Base-by-base conservation (phyloP, 768 basidiomycete genomes). In the Neoboletus brunneissimus region DNA sequence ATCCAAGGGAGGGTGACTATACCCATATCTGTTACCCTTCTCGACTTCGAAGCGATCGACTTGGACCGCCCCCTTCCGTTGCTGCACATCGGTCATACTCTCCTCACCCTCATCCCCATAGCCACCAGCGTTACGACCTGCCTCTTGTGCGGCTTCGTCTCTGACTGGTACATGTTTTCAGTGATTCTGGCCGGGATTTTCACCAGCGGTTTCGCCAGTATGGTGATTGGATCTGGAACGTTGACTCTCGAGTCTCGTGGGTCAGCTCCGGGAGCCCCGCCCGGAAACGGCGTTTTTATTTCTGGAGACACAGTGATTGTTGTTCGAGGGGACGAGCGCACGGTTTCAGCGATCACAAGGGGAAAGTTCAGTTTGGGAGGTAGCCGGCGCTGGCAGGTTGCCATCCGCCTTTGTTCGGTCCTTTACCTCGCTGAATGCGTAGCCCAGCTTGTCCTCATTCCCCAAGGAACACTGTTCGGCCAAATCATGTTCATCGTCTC, bases 1-100 rank as follows among this genome's bases (percentile, higher is more conserved):
- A 40, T 20, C n/a, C 0, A 4, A 0, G 18, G 38, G 11, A 20
- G n/a, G 9, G n/a, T 5, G 11, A n/a, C 5, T 13, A 4, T 1
- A 10, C 4, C 38, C 10, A 11, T 5, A 2, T 20, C 9, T 11
- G n/a, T 41, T 6, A 41, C 11, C 12, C 40, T 41, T 16, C n/a
- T 41, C 2, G 20, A 41, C 20, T 4, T 22, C 1, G 1, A 6
- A n/a, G 6, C 5, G 11, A 12, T 18, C 10, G 11, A 22, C 18
- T 41, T 41, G 20, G 40, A 41, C 20, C 10, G 20, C 4, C 20
- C 40, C 10, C 10, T 41, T 41, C 40, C 40, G 1, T 20, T 11
- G 11, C 20, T 22, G 10, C n/a, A 41, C 11, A 6, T 20, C 40
- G 10, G 9, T 16, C 40, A 41, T 6, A 22, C 40, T 8, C n/a